Percentiles rank a stretch among this genome's conserved stretches.
Evolutionary conservation across 257 asterid genomes (phyloP).

Genomic region (Phtheirospermum japonicum): DNA sequence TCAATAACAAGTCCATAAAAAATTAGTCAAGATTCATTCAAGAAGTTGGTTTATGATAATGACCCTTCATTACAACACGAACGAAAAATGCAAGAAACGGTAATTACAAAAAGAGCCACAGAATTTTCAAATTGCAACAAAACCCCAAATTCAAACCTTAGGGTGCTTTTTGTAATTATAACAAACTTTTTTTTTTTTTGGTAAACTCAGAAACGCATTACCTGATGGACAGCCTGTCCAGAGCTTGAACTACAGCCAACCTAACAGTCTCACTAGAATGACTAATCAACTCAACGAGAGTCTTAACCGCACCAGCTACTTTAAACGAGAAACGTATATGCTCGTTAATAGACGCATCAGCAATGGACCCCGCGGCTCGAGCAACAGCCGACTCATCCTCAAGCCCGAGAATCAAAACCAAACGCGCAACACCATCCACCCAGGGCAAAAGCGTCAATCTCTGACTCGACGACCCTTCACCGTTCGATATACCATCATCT

Average conservation of each 20-base stretch:
- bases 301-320: conserved; percentile 76
- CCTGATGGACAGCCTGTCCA: conserved; percentile 86
- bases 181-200: too few relatives aligned
- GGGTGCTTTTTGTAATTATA: background rate
- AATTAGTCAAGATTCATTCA: conserved; percentile 2
- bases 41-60: conserved; percentile 9
- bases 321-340: conserved; percentile 63
- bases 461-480: conserved; percentile 31
- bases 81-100: background rate
- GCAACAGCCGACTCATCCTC: conserved; percentile 76
- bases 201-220: conserved; percentile 25
- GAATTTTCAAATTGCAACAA: background rate
- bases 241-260: conserved; percentile 57
- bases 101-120: background rate
- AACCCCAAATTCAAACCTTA: background rate
- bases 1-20: background rate
- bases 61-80: conserved; percentile 12
- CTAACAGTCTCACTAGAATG: conserved; percentile 55
- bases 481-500: conserved; percentile 40
- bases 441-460: conserved; percentile 69
- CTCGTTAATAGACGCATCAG: conserved; percentile 71
- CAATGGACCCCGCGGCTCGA: conserved; percentile 72
- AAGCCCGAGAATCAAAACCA: conserved; percentile 82
- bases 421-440: conserved; percentile 76
- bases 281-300: conserved; percentile 56